phyloP scores from a whole-genome alignment of 148 eudicot genomes.

The Amaranthus palmeri region DNA sequence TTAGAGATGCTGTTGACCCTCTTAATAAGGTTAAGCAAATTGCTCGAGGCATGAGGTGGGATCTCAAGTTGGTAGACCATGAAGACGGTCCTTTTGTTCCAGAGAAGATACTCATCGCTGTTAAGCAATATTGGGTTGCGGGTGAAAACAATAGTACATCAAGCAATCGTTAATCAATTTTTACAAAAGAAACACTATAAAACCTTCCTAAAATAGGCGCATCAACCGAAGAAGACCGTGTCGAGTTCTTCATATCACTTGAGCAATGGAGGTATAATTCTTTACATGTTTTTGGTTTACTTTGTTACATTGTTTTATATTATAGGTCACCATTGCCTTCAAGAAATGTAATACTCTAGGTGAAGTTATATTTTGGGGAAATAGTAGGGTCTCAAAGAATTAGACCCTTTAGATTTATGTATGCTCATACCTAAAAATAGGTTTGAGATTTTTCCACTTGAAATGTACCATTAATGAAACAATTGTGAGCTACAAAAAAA shows the following conservation, averaged over 20 bases:
- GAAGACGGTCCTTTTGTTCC: slow-evolving; percentile 89
- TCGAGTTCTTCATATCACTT: not conserved
- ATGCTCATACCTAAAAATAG: not conserved
- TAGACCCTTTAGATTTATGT: slow-evolving; percentile 13
- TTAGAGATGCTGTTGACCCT: slow-evolving; percentile 69
- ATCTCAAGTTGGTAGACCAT: slow-evolving; percentile 67
- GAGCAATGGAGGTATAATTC: not conserved
- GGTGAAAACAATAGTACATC: slow-evolving; percentile 36
- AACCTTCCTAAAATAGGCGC: not conserved
- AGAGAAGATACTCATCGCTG: slow-evolving; percentile 56
- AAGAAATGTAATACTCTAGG: slow-evolving; percentile 15
- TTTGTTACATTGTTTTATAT: slow-evolving; percentile 3
- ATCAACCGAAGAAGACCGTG: slow-evolving; percentile 1
- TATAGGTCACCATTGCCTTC: slow-evolving; percentile 10
- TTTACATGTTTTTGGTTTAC: slow-evolving; percentile 1
- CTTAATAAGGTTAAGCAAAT: slow-evolving; percentile 61
- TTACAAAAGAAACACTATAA: not conserved
- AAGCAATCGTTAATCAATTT: slow-evolving; percentile 11
- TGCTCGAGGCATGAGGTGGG: slow-evolving; percentile 79
- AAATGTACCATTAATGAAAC: not conserved
- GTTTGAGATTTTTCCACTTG: not conserved
- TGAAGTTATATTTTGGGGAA: slow-evolving; percentile 17
- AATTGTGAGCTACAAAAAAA: not conserved
- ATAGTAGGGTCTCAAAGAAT: slow-evolving; percentile 12
- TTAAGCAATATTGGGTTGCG: slow-evolving; percentile 76